Evolutionary conservation across 2,329 filamentous ascomycete genomes (phyloP), one percentile per base, ranked within the genome.

Genomic region (Volutella citrinella): DNA sequence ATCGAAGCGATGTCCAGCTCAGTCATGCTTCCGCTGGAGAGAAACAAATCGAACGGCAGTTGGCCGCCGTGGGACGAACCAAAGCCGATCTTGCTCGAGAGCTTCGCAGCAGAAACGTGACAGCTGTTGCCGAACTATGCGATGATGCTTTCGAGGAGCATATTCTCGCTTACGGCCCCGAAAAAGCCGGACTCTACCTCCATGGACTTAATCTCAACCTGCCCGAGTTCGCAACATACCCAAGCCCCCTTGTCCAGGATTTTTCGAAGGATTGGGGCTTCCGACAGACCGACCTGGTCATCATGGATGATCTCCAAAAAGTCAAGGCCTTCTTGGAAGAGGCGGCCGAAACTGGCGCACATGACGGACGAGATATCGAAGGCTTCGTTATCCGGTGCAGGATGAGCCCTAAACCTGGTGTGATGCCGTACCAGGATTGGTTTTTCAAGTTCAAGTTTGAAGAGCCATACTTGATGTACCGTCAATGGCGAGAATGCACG

Each of bases 371-470:
- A 34, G 91, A 97, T 49, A 91, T 95, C 0, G 93, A 98, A 63
- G 93, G 93, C 5, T 98, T 98, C 51, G 93, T 98, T 37, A 84
- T 98, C 49, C 83, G 93, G 36, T 97, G 93, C 74, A 87, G 80
- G 66, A 80, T 70, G 69, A 68, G 72, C 12, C 55, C 63, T n/a
- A 63, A 79, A 18, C 67, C 69, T 1, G 65, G 63, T 2, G 57
- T 60, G 11, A 61, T 60, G 3, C 74, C 77, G 1, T 93, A 82
- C 59, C 67, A 77, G n/a, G 90, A 98, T 60, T 98, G 93, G 93
- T 98, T 98, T 65, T 98, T 98, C 81, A 98, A 98, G 65, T 98
- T 90, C 77, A 98, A 98, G 67, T 98, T 98, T 41, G 93, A 98
- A 56, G 93, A 98, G 65, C 93, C 93, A 1, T 98, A 98, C 58